phyloP scores from a whole-genome alignment of 73 alveolate genomes.

The Loxodes magnus region DNA sequence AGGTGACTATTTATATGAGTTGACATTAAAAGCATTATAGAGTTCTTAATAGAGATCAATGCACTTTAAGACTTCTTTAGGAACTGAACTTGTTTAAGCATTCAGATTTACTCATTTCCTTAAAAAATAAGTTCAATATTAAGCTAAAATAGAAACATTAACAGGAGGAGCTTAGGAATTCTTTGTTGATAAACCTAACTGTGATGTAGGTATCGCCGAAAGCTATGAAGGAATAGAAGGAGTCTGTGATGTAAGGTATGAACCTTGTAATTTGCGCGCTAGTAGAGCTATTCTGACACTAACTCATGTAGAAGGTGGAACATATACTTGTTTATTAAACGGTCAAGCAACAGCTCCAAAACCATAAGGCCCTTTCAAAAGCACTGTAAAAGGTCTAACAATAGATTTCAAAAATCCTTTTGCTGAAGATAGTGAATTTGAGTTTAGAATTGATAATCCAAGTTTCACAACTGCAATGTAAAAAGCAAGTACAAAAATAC shows the following conservation, averaged over 20 bases:
- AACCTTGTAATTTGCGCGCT: slow-evolving; percentile 89
- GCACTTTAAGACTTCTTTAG: slow-evolving; percentile 92
- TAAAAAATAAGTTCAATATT: slow-evolving; percentile 85
- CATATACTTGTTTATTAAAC: slow-evolving; percentile 82
- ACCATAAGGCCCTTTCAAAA: slow-evolving; percentile 97
- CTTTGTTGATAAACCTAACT: neutral
- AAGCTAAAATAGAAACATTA: slow-evolving; percentile 74
- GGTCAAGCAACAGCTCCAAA: slow-evolving; percentile 94
- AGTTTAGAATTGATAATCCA: slow-evolving; percentile 93
- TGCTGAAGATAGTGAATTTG: slow-evolving; percentile 87
- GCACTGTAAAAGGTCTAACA: slow-evolving; percentile 83
- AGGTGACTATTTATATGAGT: slow-evolving; percentile 64
- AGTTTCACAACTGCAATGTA: slow-evolving; percentile 85
- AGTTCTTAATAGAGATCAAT: slow-evolving; percentile 77
- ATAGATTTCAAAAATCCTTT: slow-evolving; percentile 96
- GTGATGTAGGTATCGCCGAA: neutral
- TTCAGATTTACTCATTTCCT: slow-evolving; percentile 85
- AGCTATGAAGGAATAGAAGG: slow-evolving; percentile 84
- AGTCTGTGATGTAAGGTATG: slow-evolving; percentile 83
- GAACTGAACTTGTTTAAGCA: slow-evolving; percentile 88
- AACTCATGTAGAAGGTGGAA: slow-evolving; percentile 91
- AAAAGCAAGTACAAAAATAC: too few species aligned
- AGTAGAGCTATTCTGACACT: slow-evolving; percentile 87
- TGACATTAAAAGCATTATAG: slow-evolving; percentile 60
- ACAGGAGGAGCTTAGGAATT: slow-evolving; percentile 10